Evolutionary conservation across 2,329 filamentous ascomycete genomes (phyloP).

Genomic region (Dothideomycetes sp.): DNA sequence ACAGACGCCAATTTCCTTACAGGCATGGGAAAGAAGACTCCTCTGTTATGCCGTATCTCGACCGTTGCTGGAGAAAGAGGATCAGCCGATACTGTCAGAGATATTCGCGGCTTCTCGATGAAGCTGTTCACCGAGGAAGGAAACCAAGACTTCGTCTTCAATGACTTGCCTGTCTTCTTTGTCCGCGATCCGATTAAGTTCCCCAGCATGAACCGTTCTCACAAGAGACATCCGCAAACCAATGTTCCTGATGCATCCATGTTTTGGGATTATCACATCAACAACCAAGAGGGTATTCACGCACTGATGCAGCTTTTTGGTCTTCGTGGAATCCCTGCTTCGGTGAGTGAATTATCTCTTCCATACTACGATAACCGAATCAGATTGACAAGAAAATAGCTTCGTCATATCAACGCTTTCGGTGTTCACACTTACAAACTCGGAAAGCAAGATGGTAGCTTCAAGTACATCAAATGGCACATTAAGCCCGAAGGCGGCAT

Average conservation of each 20-base stretch:
- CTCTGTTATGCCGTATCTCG: slow-evolving; percentile 39
- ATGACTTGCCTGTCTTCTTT: slow-evolving; percentile 34
- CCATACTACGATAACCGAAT: background rate
- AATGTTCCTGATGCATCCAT: slow-evolving; percentile 27
- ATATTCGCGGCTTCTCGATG: slow-evolving; percentile 42
- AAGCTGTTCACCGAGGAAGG: slow-evolving; percentile 47
- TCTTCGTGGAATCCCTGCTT: slow-evolving; percentile 38
- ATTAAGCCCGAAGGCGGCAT: slow-evolving; percentile 41
- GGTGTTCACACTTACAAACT: slow-evolving; percentile 38
- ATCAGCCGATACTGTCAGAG: slow-evolving; percentile 39
- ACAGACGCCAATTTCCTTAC: slow-evolving; percentile 47
- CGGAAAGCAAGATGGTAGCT: slow-evolving; percentile 34
- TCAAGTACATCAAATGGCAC: slow-evolving; percentile 43
- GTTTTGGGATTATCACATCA: slow-evolving; percentile 30
- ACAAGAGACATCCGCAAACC: slow-evolving; percentile 26
- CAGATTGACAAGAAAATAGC: background rate
- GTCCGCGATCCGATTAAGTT: slow-evolving; percentile 36
- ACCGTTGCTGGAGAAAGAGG: slow-evolving; percentile 40
- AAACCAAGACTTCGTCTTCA: slow-evolving; percentile 44
- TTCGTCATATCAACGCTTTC: slow-evolving; percentile 40
- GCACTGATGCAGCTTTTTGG: slow-evolving; percentile 44
- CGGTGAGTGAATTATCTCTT: slow-evolving; percentile 15
- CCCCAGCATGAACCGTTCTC: slow-evolving; percentile 30
- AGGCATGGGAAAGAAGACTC: slow-evolving; percentile 45
- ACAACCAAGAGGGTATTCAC: slow-evolving; percentile 42